Evolutionary conservation across 768 basidiomycete species (phyloP).

Genomic region (Boletus edulis): DNA sequence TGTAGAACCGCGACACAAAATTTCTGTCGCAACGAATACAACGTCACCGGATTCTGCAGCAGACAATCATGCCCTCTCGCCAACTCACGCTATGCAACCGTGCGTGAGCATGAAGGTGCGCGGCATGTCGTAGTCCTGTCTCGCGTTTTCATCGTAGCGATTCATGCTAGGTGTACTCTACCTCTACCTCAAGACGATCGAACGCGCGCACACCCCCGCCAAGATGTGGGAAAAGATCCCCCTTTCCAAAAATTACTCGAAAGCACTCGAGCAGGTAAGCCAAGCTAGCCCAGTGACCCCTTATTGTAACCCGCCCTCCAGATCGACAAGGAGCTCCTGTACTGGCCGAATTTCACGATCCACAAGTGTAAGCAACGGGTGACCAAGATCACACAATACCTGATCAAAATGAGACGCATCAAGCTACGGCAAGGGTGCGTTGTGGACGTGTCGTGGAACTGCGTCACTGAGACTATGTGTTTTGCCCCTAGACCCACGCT

Average conservation of each 20-base stretch:
- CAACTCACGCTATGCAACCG: constrained; percentile 97
- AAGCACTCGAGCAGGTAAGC: constrained; percentile 91
- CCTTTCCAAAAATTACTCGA: constrained; percentile 90
- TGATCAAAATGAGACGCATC: constrained; percentile 95
- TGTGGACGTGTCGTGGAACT: not conserved
- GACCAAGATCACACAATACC: constrained; percentile 98
- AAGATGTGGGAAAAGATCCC: constrained; percentile 98
- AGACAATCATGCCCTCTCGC: constrained; percentile 97
- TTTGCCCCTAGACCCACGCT: constrained; percentile 70
- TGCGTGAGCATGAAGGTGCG: constrained; percentile 90
- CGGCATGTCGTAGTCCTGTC: not conserved
- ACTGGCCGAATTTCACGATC: constrained; percentile 96
- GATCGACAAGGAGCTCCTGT: constrained; percentile 95
- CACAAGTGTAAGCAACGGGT: constrained; percentile 99
- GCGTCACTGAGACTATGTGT: not conserved
- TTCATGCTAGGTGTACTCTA: constrained; percentile 68
- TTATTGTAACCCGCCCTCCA: no score
- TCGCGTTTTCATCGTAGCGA: not conserved
- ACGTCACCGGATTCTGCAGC: constrained; percentile 94
- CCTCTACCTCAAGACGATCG: constrained; percentile 96
- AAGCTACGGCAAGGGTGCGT: constrained; percentile 83
- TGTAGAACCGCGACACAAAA: constrained; percentile 89
- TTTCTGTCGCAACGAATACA: constrained; percentile 98
- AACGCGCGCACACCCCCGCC: constrained; percentile 93
- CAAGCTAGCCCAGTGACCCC: no score